phyloP scores from a whole-genome alignment of 371 early-diverging fungal species.

The Mortierella sp. region DNA sequence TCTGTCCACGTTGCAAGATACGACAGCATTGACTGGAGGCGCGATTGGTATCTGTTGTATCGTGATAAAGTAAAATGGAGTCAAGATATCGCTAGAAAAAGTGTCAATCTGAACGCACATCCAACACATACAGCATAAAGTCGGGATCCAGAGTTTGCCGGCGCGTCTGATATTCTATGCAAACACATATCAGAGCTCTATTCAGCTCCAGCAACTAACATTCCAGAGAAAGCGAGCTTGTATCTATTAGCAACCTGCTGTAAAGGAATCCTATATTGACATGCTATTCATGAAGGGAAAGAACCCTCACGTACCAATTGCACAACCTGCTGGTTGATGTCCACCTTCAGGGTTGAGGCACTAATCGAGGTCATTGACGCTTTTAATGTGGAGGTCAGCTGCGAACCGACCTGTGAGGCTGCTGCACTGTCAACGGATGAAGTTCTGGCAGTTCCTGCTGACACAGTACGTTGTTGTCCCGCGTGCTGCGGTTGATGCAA shows the following conservation, averaged over 20 bases:
- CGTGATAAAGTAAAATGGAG: not conserved
- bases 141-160: conserved; percentile 28
- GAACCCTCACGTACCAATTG: conserved; percentile 38
- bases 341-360: too few relatives aligned
- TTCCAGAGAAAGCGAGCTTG: too few relatives aligned
- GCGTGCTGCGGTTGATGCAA: conserved; percentile 37
- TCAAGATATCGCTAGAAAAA: too few relatives aligned
- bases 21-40: conserved; percentile 43
- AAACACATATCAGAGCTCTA: conserved; percentile 45
- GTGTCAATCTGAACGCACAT: too few relatives aligned
- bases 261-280: not conserved
- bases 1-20: conserved; percentile 53
- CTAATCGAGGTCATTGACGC: too few relatives aligned
- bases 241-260: too few relatives aligned
- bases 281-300: too few relatives aligned
- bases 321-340: conserved; percentile 45
- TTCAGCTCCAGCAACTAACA: conserved; percentile 48
- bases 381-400: conserved; percentile 11
- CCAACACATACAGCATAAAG: conserved; percentile 25
- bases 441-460: conserved; percentile 34
- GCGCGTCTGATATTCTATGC: conserved; percentile 46
- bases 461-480: too few relatives aligned
- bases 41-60: conserved; percentile 32
- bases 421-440: conserved; percentile 24
- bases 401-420: conserved; percentile 13